These are phyloP conservation scores for Phaeosphaeriaceae sp. DNA, from an alignment of 2,329 filamentous ascomycete genomes.

Conservation along the genomic window DNA sequence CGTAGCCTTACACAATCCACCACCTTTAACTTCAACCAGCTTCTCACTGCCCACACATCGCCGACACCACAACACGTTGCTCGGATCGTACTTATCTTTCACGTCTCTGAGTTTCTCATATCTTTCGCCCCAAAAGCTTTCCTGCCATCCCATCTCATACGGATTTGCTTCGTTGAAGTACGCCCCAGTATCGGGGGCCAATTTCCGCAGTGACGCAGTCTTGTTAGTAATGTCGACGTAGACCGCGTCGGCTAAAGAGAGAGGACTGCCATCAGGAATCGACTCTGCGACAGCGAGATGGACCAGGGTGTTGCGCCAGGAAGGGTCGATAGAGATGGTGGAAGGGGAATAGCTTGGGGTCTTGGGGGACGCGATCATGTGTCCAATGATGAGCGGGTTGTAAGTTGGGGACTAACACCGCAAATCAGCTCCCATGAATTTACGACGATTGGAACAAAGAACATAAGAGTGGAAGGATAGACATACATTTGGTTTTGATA, in stretches of 20 bases:
- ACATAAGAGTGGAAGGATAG: neutral
- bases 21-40: conserved; percentile 2
- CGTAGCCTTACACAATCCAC: neutral
- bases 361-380: conserved; percentile 28
- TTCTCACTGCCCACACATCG: conserved; percentile 38
- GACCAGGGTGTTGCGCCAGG: conserved; percentile 32
- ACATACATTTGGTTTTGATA: conserved; percentile 20
- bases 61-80: conserved; percentile 29
- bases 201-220: conserved; percentile 17
- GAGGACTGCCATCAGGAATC: conserved; percentile 20
- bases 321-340: conserved; percentile 25
- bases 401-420: conserved; percentile 11
- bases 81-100: conserved; percentile 32
- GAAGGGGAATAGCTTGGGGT: conserved; percentile 21
- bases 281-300: conserved; percentile 24
- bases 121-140: conserved; percentile 25
- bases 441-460: too few species aligned
- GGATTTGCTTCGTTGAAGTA: conserved; percentile 40
- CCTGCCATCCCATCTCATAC: conserved; percentile 35
- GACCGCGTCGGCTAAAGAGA: conserved; percentile 14
- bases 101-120: conserved; percentile 24
- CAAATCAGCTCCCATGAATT: conserved; percentile 2
- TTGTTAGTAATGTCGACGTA: conserved; percentile 29
- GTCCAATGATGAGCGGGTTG: conserved; percentile 29
- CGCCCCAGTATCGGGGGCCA: conserved; percentile 30